These are phyloP conservation scores for Stachybotrys elegans DNA, from an alignment of 2,329 filamentous ascomycete genomes.

Conservation along the genomic window DNA sequence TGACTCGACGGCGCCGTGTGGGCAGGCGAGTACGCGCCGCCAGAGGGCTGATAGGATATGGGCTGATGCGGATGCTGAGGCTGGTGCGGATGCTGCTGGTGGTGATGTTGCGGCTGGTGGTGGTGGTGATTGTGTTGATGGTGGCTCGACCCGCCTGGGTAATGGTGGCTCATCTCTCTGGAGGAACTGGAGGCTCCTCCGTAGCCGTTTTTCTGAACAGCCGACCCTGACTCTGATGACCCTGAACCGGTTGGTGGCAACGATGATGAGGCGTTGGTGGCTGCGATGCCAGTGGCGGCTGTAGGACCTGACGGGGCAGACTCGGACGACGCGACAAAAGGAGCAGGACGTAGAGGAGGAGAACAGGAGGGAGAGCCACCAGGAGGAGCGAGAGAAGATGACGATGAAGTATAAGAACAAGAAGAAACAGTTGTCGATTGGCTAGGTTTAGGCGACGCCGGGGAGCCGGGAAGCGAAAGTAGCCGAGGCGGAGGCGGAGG, in stretches of 20 bases:
- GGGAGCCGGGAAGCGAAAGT: background rate
- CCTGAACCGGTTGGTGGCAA: constrained; percentile 3
- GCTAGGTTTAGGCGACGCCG: background rate
- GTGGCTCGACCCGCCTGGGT: constrained; percentile 7
- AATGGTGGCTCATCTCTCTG: constrained; percentile 25
- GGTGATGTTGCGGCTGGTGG: no score
- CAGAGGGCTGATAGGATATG: constrained; percentile 21
- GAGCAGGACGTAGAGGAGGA: constrained; percentile 1
- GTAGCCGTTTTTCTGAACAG: constrained; percentile 25
- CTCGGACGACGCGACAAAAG: background rate
- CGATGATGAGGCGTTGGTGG: background rate
- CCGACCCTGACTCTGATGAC: constrained; percentile 1
- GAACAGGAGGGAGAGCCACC: background rate
- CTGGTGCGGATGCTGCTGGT: no score
- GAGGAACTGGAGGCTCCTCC: constrained; percentile 21
- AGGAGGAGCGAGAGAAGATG: background rate
- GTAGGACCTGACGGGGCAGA: background rate
- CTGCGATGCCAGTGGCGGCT: background rate
- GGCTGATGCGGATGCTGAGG: no score
- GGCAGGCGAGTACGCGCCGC: constrained; percentile 16
- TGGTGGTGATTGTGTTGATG: no score
- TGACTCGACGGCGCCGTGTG: constrained; percentile 18
- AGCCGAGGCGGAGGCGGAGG: constrained; percentile 11
- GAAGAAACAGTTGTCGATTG: no score
- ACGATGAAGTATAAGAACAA: no score